Conservation (phyloP, 257 asterid species). For the Nicotiana paniculata region DNA sequence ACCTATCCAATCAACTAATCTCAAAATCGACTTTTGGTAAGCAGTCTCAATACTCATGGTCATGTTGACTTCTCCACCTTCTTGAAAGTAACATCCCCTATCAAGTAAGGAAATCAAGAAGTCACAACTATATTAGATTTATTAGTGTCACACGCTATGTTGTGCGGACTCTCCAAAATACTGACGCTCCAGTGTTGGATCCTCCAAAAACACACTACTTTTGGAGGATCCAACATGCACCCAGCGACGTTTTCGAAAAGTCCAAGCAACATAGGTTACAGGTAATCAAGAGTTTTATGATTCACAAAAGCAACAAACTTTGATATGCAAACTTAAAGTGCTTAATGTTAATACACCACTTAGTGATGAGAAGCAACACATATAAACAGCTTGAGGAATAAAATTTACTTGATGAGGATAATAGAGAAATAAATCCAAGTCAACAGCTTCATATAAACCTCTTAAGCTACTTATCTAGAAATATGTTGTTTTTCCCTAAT, state of each 20-base stretch:
- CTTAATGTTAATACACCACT: neutral
- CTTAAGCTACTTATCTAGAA: neutral
- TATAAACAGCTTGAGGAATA: neutral
- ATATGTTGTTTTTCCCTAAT: neutral
- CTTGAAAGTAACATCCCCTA: constrained; percentile 20
- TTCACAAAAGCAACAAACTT: neutral
- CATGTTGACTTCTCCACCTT: constrained; percentile 11
- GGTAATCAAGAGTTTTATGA: neutral
- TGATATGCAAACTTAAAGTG: neutral
- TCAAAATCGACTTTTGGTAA: constrained; percentile 8
- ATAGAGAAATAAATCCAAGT: neutral
- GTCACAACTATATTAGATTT: neutral
- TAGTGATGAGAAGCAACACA: neutral
- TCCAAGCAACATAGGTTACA: too few species aligned
- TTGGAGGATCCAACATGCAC: too few species aligned
- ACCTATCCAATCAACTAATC: constrained; percentile 14
- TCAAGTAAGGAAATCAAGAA: neutral
- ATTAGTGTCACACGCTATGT: too few species aligned
- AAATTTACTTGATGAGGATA: neutral
- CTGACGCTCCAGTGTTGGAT: too few species aligned
- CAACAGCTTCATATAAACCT: neutral
- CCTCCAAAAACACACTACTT: too few species aligned
- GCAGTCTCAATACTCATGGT: constrained; percentile 14
- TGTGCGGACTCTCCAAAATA: too few species aligned
- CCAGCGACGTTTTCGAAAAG: too few species aligned